These are phyloP conservation scores for Jatropha multifida DNA, from an alignment of 441 rosid genomes.

Conservation along the genomic window DNA sequence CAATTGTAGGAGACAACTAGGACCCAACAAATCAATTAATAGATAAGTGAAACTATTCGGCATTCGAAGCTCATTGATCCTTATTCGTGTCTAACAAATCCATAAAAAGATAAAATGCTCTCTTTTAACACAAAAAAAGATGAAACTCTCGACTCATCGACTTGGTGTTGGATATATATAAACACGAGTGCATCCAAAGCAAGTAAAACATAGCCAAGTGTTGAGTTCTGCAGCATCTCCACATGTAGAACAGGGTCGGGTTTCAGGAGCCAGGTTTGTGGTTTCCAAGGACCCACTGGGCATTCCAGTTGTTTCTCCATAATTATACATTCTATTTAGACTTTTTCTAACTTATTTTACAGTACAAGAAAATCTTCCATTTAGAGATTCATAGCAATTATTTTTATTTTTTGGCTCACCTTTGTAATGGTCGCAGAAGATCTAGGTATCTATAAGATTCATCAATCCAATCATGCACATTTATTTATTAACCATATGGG, in stretches of 20 bases:
- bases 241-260: slow-evolving; percentile 39
- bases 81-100: too few relatives aligned
- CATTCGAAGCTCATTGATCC: too few relatives aligned
- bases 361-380: slow-evolving; percentile 35
- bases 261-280: slow-evolving; percentile 20
- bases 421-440: slow-evolving; percentile 30
- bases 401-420: slow-evolving; percentile 12
- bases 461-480: slow-evolving; percentile 36
- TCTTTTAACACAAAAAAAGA: too few relatives aligned
- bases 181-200: not conserved
- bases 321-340: slow-evolving; percentile 23
- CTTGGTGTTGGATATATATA: too few relatives aligned
- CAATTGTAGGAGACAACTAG: slow-evolving; percentile 23
- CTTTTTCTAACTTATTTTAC: slow-evolving; percentile 20
- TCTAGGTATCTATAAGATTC: slow-evolving; percentile 36
- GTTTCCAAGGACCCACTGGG: slow-evolving; percentile 39
- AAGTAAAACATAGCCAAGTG: slow-evolving; percentile 31
- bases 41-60: not conserved
- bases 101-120: too few relatives aligned
- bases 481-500: slow-evolving; percentile 18
- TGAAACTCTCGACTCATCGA: too few relatives aligned
- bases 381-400: slow-evolving; percentile 27
- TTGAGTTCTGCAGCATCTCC: slow-evolving; percentile 35
- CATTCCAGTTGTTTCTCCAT: slow-evolving; percentile 30
- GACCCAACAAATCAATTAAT: slow-evolving; percentile 26